Evolutionary conservation across 75 land plant genomes (phyloP).

Genomic region (Pinus albicaulis): DNA sequence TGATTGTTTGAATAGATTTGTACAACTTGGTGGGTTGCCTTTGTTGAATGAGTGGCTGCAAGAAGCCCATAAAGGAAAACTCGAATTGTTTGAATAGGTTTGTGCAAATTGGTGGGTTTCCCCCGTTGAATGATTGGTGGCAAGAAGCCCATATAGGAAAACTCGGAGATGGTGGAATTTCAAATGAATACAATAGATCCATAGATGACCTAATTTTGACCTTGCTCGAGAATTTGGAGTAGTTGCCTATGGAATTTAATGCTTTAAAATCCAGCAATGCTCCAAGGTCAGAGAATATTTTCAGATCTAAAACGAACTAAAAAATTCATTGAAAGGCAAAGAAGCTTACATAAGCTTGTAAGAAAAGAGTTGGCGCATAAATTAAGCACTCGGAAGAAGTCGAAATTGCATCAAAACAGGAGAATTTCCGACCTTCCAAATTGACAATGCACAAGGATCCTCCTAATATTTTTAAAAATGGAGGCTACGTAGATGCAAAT

Average conservation of each 20-base stretch:
- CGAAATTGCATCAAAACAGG: too few species aligned
- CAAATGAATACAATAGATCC: conserved; percentile 7
- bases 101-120: conserved; percentile 40
- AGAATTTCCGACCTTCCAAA: too few species aligned
- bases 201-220: conserved; percentile 35
- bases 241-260: conserved; percentile 41
- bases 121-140: conserved; percentile 41
- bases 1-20: too few species aligned
- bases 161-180: conserved; percentile 33
- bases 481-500: too few species aligned
- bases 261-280: conserved; percentile 39
- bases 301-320: conserved; percentile 24
- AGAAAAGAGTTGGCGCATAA: too few species aligned
- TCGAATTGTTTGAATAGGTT: conserved; percentile 32
- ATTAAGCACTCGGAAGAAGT: too few species aligned
- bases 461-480: too few species aligned
- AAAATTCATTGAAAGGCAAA: conserved; percentile 46
- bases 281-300: conserved; percentile 34
- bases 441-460: too few species aligned
- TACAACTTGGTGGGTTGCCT: too few species aligned
- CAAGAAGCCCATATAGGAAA: conserved; percentile 54
- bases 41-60: too few species aligned
- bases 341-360: conserved; percentile 42
- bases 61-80: too few species aligned
- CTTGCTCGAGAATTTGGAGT: conserved; percentile 33